phyloP scores from a whole-genome alignment of 306 rosid species.

The Comarum palustre region DNA sequence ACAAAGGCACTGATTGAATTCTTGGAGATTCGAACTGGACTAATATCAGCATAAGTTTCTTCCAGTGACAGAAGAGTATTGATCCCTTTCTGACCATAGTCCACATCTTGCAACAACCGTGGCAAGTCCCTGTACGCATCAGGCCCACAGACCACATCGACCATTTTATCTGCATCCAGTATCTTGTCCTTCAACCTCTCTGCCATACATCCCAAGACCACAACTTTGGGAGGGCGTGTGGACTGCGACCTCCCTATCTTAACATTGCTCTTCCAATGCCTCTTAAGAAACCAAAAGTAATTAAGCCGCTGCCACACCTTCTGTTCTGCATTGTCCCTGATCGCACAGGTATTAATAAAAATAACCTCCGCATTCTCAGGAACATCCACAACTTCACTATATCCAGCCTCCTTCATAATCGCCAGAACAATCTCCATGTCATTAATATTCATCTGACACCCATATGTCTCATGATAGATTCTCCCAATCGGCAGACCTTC shows the following conservation, averaged over 20 bases:
- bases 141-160: constrained; percentile 94
- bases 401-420: constrained; percentile 86
- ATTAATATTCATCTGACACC: constrained; percentile 95
- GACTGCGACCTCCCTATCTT: constrained; percentile 75
- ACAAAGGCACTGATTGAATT: constrained; percentile 83
- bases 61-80: constrained; percentile 95
- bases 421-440: constrained; percentile 94
- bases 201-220: constrained; percentile 98
- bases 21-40: constrained; percentile 80
- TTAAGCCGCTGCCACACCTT: constrained; percentile 99
- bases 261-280: constrained; percentile 86
- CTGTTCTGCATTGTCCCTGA: constrained; percentile 96
- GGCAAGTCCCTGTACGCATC: constrained; percentile 97
- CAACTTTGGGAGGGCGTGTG: constrained; percentile 75
- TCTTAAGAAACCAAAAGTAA: constrained; percentile 97
- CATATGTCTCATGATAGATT: constrained; percentile 93
- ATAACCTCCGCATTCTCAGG: constrained; percentile 92
- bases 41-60: constrained; percentile 94
- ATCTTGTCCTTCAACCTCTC: constrained; percentile 95
- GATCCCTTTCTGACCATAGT: constrained; percentile 88
- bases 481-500: constrained; percentile 65
- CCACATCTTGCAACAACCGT: constrained; percentile 76
- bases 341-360: constrained; percentile 95
- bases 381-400: constrained; percentile 57
- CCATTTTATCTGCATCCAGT: constrained; percentile 92